Conservation (phyloP, 2,329 filamentous ascomycete genomes). For the Fonsecaea nubica region DNA sequence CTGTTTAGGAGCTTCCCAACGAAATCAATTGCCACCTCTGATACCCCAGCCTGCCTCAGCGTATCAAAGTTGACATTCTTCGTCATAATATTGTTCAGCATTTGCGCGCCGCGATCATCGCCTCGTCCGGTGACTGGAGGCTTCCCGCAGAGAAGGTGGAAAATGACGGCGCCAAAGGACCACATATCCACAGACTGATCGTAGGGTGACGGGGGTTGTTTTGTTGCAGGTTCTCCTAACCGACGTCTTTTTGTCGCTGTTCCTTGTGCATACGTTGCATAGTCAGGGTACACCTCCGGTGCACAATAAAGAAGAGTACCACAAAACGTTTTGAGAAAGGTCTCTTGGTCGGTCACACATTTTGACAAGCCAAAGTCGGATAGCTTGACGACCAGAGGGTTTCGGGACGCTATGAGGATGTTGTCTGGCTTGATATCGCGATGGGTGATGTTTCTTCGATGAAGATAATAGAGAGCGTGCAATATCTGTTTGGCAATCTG, state of each 20-base stretch:
- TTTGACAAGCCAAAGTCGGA: conserved; percentile 98
- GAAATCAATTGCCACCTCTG: conserved; percentile 73
- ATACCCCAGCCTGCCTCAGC: conserved; percentile 65
- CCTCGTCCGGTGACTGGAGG: conserved; percentile 82
- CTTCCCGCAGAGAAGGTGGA: conserved; percentile 77
- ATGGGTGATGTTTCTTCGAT: conserved; percentile 88
- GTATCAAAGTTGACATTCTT: conserved; percentile 70
- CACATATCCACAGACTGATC: conserved; percentile 93
- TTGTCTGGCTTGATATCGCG: conserved; percentile 99
- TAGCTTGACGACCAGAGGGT: conserved; percentile 83
- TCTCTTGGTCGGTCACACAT: conserved; percentile 86
- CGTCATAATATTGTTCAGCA: conserved; percentile 84
- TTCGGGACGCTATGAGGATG: conserved; percentile 77
- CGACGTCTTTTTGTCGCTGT: conserved; percentile 64
- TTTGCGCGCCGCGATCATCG: conserved; percentile 76
- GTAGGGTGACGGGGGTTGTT: conserved; percentile 67
- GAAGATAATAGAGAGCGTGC: conserved; percentile 83
- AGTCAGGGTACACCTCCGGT: conserved; percentile 91
- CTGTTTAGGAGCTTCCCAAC: conserved; percentile 78
- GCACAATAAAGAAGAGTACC: conserved; percentile 95
- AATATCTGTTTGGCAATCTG: conserved; percentile 73
- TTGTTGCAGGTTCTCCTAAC: conserved; percentile 52
- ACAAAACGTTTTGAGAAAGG: conserved; percentile 94
- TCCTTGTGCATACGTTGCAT: conserved; percentile 64
- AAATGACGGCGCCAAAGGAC: conserved; percentile 93